phyloP scores from a whole-genome alignment of 2,329 filamentous ascomycete species.

The Alternaria consortialis region DNA sequence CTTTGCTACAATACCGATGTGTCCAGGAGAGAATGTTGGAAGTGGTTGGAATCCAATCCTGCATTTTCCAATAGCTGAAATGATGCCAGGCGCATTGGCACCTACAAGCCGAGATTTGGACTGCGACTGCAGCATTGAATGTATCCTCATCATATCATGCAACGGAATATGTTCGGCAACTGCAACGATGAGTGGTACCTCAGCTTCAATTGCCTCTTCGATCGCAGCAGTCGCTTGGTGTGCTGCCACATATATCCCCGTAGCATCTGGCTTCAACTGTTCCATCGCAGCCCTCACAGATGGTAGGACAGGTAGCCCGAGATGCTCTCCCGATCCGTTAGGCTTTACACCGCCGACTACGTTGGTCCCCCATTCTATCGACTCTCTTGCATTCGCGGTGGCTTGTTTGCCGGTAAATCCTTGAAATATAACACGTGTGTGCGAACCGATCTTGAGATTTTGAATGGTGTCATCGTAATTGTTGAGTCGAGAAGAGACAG shows the following conservation, averaged over 20 bases:
- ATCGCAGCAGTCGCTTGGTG: conserved; percentile 76
- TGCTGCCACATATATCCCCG: conserved; percentile 82
- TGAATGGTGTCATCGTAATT: conserved; percentile 69
- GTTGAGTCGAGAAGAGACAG: conserved; percentile 41
- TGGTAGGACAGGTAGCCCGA: conserved; percentile 76
- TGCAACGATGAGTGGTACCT: conserved; percentile 79
- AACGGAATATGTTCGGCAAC: conserved; percentile 83
- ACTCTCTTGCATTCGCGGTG: conserved; percentile 79
- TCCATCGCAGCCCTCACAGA: conserved; percentile 74
- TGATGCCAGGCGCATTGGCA: conserved; percentile 83
- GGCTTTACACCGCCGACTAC: conserved; percentile 82
- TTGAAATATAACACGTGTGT: conserved; percentile 75
- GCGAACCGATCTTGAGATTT: conserved; percentile 71
- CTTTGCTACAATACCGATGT: conserved; percentile 80
- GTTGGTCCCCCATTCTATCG: conserved; percentile 79
- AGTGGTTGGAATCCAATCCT: conserved; percentile 80
- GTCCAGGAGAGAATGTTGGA: conserved; percentile 73
- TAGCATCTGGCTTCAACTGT: conserved; percentile 76
- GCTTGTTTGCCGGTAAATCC: conserved; percentile 75
- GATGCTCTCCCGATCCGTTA: conserved; percentile 73
- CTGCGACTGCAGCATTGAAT: conserved; percentile 75
- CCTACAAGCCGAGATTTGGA: conserved; percentile 77
- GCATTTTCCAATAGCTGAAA: conserved; percentile 75
- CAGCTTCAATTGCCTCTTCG: conserved; percentile 80
- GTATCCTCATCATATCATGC: conserved; percentile 78